Evolutionary conservation across 2,329 filamentous ascomycete species (phyloP).

Genomic region (Trematosphaeria pertusa): DNA sequence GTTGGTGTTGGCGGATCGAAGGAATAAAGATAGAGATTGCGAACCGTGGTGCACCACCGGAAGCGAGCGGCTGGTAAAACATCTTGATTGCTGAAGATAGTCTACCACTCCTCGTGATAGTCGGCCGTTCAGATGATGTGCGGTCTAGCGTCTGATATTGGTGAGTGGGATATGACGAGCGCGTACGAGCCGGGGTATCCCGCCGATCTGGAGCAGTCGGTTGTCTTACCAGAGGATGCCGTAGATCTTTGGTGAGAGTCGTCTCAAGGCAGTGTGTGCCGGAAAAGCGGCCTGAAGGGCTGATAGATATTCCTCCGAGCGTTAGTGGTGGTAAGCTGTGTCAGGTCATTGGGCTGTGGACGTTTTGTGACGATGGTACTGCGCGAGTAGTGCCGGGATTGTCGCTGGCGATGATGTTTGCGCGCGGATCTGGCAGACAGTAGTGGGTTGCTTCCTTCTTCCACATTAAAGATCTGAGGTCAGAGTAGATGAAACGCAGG

Average conservation of each 20-base stretch:
- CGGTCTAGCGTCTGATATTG: conserved; percentile 3
- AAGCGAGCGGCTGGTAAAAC: conserved; percentile 12
- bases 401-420: conserved; percentile 4
- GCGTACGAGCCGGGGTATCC: not conserved
- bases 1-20: not conserved
- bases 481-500: conserved; percentile 31
- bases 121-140: conserved; percentile 7
- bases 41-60: conserved; percentile 17
- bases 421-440: conserved; percentile 3
- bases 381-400: conserved; percentile 2
- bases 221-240: not conserved
- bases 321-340: not conserved
- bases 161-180: conserved; percentile 4
- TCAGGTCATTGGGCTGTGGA: conserved; percentile 3
- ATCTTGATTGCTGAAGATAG: conserved; percentile 12
- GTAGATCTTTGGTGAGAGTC: not conserved
- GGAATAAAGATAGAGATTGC: conserved; percentile 1
- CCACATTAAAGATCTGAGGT: conserved; percentile 31
- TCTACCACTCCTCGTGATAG: conserved; percentile 8
- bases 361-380: not conserved
- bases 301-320: not conserved
- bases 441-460: conserved; percentile 12
- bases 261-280: conserved; percentile 2
- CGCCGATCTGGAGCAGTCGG: conserved; percentile 4
- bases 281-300: conserved; percentile 1